Base-by-base conservation (phyloP, 306 rosid species). In the Rosa persica region DNA sequence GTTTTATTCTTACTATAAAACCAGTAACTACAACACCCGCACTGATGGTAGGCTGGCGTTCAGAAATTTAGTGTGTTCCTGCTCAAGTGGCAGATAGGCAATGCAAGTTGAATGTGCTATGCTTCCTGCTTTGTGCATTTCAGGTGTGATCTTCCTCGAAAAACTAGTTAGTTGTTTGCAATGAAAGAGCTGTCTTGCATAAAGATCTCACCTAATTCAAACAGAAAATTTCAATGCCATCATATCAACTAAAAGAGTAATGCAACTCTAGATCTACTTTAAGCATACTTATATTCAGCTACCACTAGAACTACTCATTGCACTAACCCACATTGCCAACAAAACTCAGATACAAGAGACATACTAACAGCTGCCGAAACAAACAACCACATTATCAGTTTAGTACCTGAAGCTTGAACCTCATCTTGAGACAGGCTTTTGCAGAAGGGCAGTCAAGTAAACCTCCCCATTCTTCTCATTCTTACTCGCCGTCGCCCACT, bases 401-500 rank as follows among this genome's bases (percentile, higher is more conserved):
- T 7, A 55, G 25, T 73, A 67, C 76, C 79, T 72, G 81, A 84
- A 70, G 36, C 57, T 20, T 42, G 16, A 38, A 58, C 61, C 78
- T 89, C 92, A 95, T 85, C 85, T 89, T n/a, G 92, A 86, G 20
- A 83, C 57, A 52, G 99, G 98, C 87, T 95, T 95, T 78, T 93
- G 99, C 82, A 95, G 71, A 79, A 95, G 87, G 1, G 94, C 98
- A 23, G 99, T 89, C 89, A 95, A 87, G 86, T 80, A 95, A 77
- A 93, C 85, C 79, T 95, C 99, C 3, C 87, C 92, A 70, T 88
- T 83, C 94, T 91, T 95, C 75, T 89, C 90, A 2, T 86, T 80
- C 86, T 95, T 95, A 49, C 52, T 85, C 36, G 85, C 92, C 0
- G 91, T 93, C 0, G 96, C 98, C 99, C 99, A 95, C 81, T 95